Base-by-base conservation (phyloP, 2,329 filamentous ascomycete species). In the Herpotrichia juniperi region DNA sequence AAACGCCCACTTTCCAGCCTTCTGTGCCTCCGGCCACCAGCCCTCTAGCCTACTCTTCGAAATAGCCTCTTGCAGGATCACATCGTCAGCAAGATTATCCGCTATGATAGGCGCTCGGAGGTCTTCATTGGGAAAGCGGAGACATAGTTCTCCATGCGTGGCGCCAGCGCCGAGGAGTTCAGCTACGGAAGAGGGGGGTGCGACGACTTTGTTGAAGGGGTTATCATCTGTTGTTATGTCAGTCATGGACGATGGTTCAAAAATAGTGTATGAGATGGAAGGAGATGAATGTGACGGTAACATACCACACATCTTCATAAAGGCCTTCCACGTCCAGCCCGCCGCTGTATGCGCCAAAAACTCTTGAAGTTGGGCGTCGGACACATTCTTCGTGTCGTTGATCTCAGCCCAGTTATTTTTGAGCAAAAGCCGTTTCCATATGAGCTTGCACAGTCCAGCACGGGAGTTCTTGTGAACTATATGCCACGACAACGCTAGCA, bases 371-470 rank as follows among this genome's bases (percentile, higher is more conserved):
- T 89, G 82, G 2, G 78, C 76, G 64, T 96, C 92, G 50, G 86
- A 85, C 68, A 90, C 88, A 53, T 88, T 80, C 42, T 87, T 85
- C 0, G 89, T 93, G 59, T 90, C 86, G 67, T 94, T 93, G 67
- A 96, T 83, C 52, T 78, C 80, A 22, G 83, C 78, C 94, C 94
- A 99, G 68, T 97, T 85, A 70, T 97, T 93, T 44, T 87, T 85
- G 59, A 93, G 82, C 65, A 89, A 89, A 55, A 91, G 88, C 48
- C 94, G 86, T 67, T 94, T 88, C 94, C 94, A 99, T 56, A 97
- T 90, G n/a, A 86, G 73, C 54, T 78, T 79, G 45, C 84, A 75
- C 30, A 82, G 68, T 26, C 79, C 76, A 22, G 87, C 81, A 57
- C 67, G 67, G 19, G 65, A 66, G 14, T 63, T 67, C 31, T 61